Base-by-base conservation (phyloP, 1,284 basidiomycete species). In the Moniliella sp. region DNA sequence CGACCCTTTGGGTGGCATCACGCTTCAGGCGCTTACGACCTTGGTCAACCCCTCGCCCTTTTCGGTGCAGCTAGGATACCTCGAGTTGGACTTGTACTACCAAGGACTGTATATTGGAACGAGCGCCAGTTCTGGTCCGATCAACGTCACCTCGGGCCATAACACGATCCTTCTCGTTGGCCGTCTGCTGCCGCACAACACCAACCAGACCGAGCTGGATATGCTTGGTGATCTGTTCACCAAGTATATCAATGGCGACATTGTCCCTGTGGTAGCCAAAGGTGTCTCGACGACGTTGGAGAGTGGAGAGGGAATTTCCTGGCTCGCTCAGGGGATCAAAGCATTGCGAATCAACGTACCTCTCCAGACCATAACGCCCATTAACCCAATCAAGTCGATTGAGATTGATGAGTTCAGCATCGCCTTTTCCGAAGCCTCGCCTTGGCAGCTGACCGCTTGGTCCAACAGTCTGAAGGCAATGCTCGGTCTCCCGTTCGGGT, bases 281-380 rank as follows among this genome's bases (percentile, higher is more conserved):
- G n/a, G n/a, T n/a, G n/a, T n/a, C n/a, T n/a, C 74, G 42, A 75
- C 72, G 33, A 57, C 69, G 31, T 65, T 80, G 12, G 50, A 64
- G 15, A 73, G 79, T 15, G 67, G 74, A 0, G 63, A 65, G 35
- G 68, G 70, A 45, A 53, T 75, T 11, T 68, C 69, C 1, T 80
- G 77, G 76, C 63, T 80, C 15, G 77, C 77, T 51, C 69, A 75
- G 29, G 77, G 71, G 17, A 77, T 80, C 56, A 71, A 73, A 61
- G 62, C 65, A 21, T 68, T 80, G n/a, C 57, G 65, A 32, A 65
- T 79, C 3, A 61, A 63, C 2, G 71, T 76, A 0, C 62, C 68
- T n/a, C 64, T 80, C 25, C 78, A 78, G 1, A 74, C 76, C 42
- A 68, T 66, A 38, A 72, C 75, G 18, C 66, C n/a, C n/a, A n/a